Conservation (phyloP, 352 stramenopile genomes). For the Pythium aphanidermatum region DNA sequence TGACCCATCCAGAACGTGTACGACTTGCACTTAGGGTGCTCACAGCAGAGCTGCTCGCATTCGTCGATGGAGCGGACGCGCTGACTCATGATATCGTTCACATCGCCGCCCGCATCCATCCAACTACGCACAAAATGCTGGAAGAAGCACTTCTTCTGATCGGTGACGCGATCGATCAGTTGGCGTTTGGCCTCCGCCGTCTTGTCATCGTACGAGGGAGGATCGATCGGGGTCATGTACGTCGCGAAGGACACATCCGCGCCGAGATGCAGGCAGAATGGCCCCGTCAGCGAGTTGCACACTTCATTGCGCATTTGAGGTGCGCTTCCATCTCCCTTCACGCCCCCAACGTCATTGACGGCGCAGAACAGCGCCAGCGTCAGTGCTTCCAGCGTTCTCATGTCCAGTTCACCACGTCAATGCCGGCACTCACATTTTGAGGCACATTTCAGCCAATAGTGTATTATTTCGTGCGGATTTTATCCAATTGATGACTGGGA, state of each 20-base stretch:
- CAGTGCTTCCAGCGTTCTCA: neutral
- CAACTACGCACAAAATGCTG: constrained; percentile 52
- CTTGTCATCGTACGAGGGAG: neutral
- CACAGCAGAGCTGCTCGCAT: constrained; percentile 60
- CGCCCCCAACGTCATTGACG: no score
- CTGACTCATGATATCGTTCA: constrained; percentile 57
- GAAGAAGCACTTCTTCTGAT: constrained; percentile 54
- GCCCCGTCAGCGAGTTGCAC: constrained; percentile 60
- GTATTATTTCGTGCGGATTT: neutral
- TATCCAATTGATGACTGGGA: no score
- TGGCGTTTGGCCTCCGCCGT: neutral
- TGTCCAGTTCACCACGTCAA: no score
- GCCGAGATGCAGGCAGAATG: constrained; percentile 45
- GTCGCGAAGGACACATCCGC: constrained; percentile 27
- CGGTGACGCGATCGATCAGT: neutral
- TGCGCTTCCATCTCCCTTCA: no score
- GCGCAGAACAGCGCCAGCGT: neutral
- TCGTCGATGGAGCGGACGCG: constrained; percentile 48
- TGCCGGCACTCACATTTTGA: neutral
- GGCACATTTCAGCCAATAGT: constrained; percentile 10
- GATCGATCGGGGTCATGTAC: constrained; percentile 59
- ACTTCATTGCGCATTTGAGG: constrained; percentile 7
- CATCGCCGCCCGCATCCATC: constrained; percentile 63
- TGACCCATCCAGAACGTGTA: constrained; percentile 65
- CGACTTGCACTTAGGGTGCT: constrained; percentile 46